Base-by-base conservation (phyloP, 2,329 filamentous ascomycete genomes). In the Cercospora nicotianae region DNA sequence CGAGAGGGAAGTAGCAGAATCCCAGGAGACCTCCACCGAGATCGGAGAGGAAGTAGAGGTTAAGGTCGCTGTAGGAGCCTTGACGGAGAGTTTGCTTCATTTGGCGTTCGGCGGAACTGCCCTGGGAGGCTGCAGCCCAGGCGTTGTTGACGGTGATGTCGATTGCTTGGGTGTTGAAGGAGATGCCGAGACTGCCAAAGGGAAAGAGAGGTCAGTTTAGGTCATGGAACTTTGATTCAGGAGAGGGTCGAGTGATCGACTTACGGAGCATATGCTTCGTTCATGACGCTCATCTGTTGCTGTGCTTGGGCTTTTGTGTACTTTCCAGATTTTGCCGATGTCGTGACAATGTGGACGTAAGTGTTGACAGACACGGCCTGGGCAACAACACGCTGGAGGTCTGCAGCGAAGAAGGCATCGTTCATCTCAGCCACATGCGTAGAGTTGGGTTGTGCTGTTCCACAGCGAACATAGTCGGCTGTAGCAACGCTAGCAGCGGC, bases 31-130 rank as follows among this genome's bases (percentile, higher is more conserved):
- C 73, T 39, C 65, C 70, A 45, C 71, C 67, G 8, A 87, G 79
- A 67, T 86, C 80, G 30, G 83, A 84, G 72, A 86, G 83, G 77
- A 87, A 87, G 77, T 87, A 87, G 62, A 88, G 78, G 75, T 88
- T 87, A 23, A 87, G 79, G 1, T 82, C 81, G 33, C 74, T 72
- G 75, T 87, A 87, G 45, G 74, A 81, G 60, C 85, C 85, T 71
- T 82, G 79, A 20, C 83, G 84, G 6, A 88, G 81, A 3, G 80
- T 75, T 39, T 76, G 74, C 75, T 87, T 87, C 85, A 87, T 86
- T 16, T 69, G 79, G 4, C 31, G 45, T 51, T 73, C 68, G 45
- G 65, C 69, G 18, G 81, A 69, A 66, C 82, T 81, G 71, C 82
- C 80, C 23, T 75, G 78, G 67, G 80, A 81, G 39, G 78, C 79